Percentiles rank a stretch among this genome's conserved stretches.
These are phyloP conservation scores for Fusarium duplospermum DNA, from an alignment of 2,329 filamentous ascomycete species.

Conservation along the genomic window DNA sequence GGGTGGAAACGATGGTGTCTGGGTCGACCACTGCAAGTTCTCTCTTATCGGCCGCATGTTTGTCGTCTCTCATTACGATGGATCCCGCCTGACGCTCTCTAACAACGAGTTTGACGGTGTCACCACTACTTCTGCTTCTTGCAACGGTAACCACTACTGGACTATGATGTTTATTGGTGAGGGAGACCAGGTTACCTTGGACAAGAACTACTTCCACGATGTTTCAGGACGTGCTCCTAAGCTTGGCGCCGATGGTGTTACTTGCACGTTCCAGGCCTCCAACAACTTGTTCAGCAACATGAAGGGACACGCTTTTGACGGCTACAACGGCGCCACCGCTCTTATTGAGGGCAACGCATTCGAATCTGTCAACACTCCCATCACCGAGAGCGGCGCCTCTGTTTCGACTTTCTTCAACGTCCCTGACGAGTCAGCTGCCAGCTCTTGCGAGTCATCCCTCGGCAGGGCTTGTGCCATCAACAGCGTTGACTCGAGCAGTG, in stretches of 20 bases:
- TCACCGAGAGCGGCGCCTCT: conserved; percentile 49
- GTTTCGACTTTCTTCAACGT: conserved; percentile 34
- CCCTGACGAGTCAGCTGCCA: conserved; percentile 26
- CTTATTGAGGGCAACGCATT: conserved; percentile 46
- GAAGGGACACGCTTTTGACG: conserved; percentile 62
- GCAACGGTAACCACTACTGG: conserved; percentile 50
- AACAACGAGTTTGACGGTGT: conserved; percentile 55
- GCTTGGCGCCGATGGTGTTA: conserved; percentile 44
- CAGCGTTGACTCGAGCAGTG: conserved; percentile 34
- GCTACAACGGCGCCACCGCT: conserved; percentile 49
- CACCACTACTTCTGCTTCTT: conserved; percentile 45
- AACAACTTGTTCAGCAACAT: conserved; percentile 47
- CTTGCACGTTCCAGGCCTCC: conserved; percentile 40
- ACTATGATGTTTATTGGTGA: conserved; percentile 48
- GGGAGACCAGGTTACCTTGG: conserved; percentile 41
- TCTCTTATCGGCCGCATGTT: conserved; percentile 56
- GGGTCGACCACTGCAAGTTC: conserved; percentile 53
- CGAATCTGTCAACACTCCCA: conserved; percentile 40
- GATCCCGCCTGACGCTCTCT: conserved; percentile 50
- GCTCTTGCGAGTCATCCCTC: conserved; percentile 34
- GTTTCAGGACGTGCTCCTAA: conserved; percentile 45
- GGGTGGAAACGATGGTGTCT: conserved; percentile 46
- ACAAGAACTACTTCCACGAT: conserved; percentile 45
- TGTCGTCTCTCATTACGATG: conserved; percentile 51
- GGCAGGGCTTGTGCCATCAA: conserved; percentile 40